Base-by-base conservation (phyloP, 2,329 filamentous ascomycete species). In the Colletotrichum viniferum region DNA sequence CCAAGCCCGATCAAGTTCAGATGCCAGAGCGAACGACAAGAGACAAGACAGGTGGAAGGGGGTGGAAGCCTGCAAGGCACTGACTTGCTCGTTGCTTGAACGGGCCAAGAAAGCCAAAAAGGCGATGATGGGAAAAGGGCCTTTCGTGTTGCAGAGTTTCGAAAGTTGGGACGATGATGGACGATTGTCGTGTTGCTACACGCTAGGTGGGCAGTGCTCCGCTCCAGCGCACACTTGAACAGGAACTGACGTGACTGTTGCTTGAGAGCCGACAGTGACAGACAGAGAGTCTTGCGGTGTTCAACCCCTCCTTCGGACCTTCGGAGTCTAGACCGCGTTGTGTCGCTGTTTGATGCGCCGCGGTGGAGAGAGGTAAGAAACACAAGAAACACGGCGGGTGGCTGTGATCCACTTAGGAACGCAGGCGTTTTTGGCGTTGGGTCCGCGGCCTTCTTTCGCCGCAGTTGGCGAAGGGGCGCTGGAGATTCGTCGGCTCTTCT, bases 121-220 rank as follows among this genome's bases (percentile, higher is more conserved):
- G 43, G 43, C n/a, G 43, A 52, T 43, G 38, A 43, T 48, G n/a
- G 43, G n/a, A 48, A 43, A 74, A 43, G 28, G 61, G 55, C 67
- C 58, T 36, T 71, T 65, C 52, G 72, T 66, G 72, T 65, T 30
- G 36, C 38, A 67, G 68, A 62, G 68, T 74, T 74, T 71, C 72
- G 38, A 71, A 62, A 74, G 52, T 62, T 71, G 68, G 30, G 72
- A 74, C 38, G 72, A 71, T 66, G 68, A 63, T 71, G 34, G 55
- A 26, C 36, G 61, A 58, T 58, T 28, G 52, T 52, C 43, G 66
- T 60, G 66, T 43, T 60, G 71, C 67, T 61, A 74, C 48, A 61
- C 67, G 60, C 67, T 38, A 71, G 43, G 36, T 14, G 21, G 61
- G 26, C 65, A 60, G 52, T 43, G 30, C 48, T 36, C 43, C 43